Evolutionary conservation across 768 basidiomycete genomes (phyloP).

Genomic region (Neoboletus magnificus): DNA sequence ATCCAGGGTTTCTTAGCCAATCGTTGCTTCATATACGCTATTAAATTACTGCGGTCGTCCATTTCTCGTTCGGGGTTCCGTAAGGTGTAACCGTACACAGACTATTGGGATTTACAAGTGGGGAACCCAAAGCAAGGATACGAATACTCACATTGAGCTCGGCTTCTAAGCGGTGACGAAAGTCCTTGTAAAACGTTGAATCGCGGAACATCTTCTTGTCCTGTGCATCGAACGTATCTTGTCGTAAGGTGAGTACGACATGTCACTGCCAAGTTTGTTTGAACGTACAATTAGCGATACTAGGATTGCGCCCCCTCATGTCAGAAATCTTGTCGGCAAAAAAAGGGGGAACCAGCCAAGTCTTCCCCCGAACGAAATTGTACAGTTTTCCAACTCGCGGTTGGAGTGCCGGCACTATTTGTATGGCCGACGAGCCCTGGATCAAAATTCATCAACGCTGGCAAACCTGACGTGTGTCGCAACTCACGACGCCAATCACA

Average conservation of each 20-base stretch:
- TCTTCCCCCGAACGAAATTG: conserved; percentile 59
- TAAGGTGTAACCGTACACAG: conserved; percentile 41
- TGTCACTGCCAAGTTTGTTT: background rate
- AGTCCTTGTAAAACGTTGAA: conserved; percentile 44
- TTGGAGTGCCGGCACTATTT: conserved; percentile 57
- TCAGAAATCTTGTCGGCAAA: conserved; percentile 38
- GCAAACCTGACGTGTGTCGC: background rate
- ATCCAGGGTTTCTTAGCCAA: conserved; percentile 60
- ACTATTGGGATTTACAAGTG: background rate
- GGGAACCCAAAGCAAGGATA: background rate
- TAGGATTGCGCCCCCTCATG: conserved; percentile 36
- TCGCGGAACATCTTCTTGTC: conserved; percentile 51
- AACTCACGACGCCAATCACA: conserved; percentile 54
- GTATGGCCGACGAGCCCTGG: conserved; percentile 61
- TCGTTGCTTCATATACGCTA: conserved; percentile 45
- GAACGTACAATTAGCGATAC: conserved; percentile 42
- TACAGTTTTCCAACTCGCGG: conserved; percentile 45
- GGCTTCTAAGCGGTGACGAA: conserved; percentile 46
- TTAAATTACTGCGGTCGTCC: conserved; percentile 33
- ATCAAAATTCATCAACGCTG: background rate
- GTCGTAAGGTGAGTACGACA: background rate
- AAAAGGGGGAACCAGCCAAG: conserved; percentile 53
- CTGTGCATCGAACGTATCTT: conserved; percentile 42
- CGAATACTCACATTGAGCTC: conserved; percentile 38
- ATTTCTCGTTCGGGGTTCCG: conserved; percentile 36